Conservation (phyloP, 164 flowering plant species). For the Aristolochia californica region DNA sequence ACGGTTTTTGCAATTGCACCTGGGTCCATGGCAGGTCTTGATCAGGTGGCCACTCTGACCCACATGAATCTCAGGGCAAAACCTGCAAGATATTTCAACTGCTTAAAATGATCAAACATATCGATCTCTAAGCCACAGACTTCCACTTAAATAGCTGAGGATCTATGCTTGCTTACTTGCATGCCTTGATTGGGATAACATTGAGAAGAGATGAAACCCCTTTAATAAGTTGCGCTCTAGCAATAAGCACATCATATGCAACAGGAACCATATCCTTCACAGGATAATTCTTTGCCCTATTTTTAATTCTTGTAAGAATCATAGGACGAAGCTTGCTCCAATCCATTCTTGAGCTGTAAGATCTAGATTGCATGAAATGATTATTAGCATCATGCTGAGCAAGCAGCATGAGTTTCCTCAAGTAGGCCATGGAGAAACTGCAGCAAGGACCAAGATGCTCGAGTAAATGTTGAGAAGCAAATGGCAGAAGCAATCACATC, state of each 20-base stretch:
- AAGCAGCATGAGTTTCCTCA: conserved; percentile 14
- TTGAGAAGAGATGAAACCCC: conserved; percentile 63
- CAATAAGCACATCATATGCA: conserved; percentile 51
- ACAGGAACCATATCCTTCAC: conserved; percentile 54
- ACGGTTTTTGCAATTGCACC: conserved; percentile 34
- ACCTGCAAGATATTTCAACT: conserved; percentile 30
- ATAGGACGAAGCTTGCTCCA: conserved; percentile 61
- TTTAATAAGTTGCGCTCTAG: conserved; percentile 36
- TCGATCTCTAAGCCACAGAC: background rate
- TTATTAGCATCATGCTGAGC: conserved; percentile 7
- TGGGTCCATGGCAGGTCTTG: conserved; percentile 53
- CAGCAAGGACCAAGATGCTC: too few relatives aligned
- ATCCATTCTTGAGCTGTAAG: conserved; percentile 34
- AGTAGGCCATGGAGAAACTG: conserved; percentile 25
- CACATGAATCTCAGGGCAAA: conserved; percentile 72
- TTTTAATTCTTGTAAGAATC: conserved; percentile 58
- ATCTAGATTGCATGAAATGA: conserved; percentile 12
- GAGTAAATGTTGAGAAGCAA: background rate
- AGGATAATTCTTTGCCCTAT: conserved; percentile 57
- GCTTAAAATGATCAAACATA: background rate
- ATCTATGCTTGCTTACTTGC: conserved; percentile 51
- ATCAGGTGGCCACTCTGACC: conserved; percentile 75
- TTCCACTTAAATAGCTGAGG: background rate
- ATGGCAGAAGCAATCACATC: too few relatives aligned
- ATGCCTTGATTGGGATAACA: conserved; percentile 44